Evolutionary conservation across 768 basidiomycete species (phyloP).

Genomic region (Lactifluus piperatus): DNA sequence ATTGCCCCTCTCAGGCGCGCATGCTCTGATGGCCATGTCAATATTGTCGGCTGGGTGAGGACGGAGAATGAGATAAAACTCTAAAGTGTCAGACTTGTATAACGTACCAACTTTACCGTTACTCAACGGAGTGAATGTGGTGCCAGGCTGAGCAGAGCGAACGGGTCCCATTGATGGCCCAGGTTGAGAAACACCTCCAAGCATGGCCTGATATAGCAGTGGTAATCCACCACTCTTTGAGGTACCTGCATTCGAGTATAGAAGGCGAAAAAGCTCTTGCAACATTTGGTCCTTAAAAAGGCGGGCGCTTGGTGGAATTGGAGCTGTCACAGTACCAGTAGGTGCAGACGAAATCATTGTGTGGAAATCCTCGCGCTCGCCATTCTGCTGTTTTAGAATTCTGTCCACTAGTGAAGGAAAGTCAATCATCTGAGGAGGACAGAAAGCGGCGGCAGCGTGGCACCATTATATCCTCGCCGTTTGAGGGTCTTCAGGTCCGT

Average conservation of each 20-base stretch:
- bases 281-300: conserved; percentile 18
- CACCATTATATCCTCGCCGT: conserved; percentile 81
- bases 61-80: not conserved
- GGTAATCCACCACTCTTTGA: not conserved
- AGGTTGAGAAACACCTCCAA: not conserved
- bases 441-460: conserved; percentile 11
- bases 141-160: conserved; percentile 13
- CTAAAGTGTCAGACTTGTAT: not conserved
- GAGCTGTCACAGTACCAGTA: not conserved
- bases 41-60: conserved; percentile 12
- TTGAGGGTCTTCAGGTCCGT: conserved; percentile 79
- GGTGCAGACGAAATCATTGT: not conserved
- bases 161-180: conserved; percentile 3
- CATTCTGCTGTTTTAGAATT: conserved; percentile 77
- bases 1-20: conserved; percentile 55
- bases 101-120: conserved; percentile 36
- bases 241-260: not conserved
- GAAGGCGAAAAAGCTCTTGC: not conserved
- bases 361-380: conserved; percentile 37
- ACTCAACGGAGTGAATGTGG: conserved; percentile 33
- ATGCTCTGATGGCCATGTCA: conserved; percentile 61
- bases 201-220: not conserved
- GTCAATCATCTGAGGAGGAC: conserved; percentile 11
- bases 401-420: conserved; percentile 57
- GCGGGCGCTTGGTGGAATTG: not conserved